phyloP scores from a whole-genome alignment of 2,329 filamentous ascomycete genomes.

The Karstenula rhodostoma region DNA sequence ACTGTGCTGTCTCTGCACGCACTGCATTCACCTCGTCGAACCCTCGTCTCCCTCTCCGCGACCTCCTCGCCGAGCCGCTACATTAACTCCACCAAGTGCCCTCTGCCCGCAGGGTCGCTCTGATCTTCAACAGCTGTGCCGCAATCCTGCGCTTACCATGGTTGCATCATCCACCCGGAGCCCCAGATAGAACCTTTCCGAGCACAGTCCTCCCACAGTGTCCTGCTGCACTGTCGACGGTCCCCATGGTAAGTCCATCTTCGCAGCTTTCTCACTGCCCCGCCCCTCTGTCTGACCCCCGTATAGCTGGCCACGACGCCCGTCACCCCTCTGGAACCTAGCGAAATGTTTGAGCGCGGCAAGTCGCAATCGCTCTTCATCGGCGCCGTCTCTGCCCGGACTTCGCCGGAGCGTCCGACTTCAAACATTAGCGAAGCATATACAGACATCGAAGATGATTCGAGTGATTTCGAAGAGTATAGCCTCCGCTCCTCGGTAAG shows the following conservation, averaged over 20 bases:
- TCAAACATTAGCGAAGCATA: constrained; percentile 82
- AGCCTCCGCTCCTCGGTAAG: constrained; percentile 72
- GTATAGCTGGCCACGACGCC: constrained; percentile 56
- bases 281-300: constrained; percentile 31
- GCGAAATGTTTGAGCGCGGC: constrained; percentile 59
- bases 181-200: constrained; percentile 31
- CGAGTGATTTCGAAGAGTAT: constrained; percentile 57
- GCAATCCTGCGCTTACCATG: constrained; percentile 44
- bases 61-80: constrained; percentile 46
- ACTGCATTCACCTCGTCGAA: constrained; percentile 39
- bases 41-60: constrained; percentile 43
- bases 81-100: constrained; percentile 54
- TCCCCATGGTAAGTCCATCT: constrained; percentile 46
- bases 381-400: constrained; percentile 43
- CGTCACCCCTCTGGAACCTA: constrained; percentile 53
- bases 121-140: constrained; percentile 45
- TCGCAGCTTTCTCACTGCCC: constrained; percentile 17
- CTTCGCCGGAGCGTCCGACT: constrained; percentile 63
- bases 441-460: constrained; percentile 73
- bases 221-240: constrained; percentile 31
- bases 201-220: constrained; percentile 23
- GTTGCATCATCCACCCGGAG: constrained; percentile 30
- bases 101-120: constrained; percentile 52
- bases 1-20: constrained; percentile 47
- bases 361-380: constrained; percentile 68